phyloP scores from a whole-genome alignment of 768 basidiomycete species.

The Coprinopsis marcescibilis region DNA sequence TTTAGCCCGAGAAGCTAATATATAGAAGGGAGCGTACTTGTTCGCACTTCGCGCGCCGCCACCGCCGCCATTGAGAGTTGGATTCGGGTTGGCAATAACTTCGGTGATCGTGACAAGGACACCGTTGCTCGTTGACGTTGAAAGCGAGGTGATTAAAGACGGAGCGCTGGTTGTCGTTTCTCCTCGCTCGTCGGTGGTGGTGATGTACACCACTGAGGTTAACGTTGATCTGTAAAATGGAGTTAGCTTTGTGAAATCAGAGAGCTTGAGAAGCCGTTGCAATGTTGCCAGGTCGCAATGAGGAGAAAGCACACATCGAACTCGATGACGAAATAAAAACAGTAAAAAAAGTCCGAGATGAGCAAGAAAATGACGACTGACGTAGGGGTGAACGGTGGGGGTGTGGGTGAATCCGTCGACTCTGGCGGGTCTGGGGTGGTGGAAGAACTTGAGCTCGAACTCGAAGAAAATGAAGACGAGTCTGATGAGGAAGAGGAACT shows the following conservation, averaged over 20 bases:
- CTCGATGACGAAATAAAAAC: background rate
- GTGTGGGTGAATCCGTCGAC: slow-evolving; percentile 8
- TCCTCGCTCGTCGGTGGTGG: slow-evolving; percentile 57
- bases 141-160: slow-evolving; percentile 47
- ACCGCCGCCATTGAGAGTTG: slow-evolving; percentile 51
- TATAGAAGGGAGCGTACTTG: slow-evolving; percentile 38
- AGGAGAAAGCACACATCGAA: slow-evolving; percentile 5
- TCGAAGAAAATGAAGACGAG: slow-evolving; percentile 18
- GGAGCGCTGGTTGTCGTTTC: slow-evolving; percentile 45
- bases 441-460: slow-evolving; percentile 12
- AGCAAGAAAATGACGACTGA: slow-evolving; percentile 14
- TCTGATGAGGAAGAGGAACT: slow-evolving; percentile 17
- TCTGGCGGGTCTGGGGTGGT: slow-evolving; percentile 6
- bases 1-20: slow-evolving; percentile 2
- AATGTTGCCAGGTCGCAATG: background rate
- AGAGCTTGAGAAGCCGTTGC: background rate
- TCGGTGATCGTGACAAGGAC: slow-evolving; percentile 53
- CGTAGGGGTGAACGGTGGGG: slow-evolving; percentile 14
- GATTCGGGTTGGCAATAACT: slow-evolving; percentile 64
- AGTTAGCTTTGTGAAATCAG: too few species aligned
- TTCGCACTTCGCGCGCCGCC: slow-evolving; percentile 28
- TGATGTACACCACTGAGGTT: slow-evolving; percentile 45
- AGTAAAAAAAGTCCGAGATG: slow-evolving; percentile 13
- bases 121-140: slow-evolving; percentile 55
- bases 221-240: slow-evolving; percentile 42